Conservation (phyloP, 257 asterid species). For the Solanum piurae region DNA sequence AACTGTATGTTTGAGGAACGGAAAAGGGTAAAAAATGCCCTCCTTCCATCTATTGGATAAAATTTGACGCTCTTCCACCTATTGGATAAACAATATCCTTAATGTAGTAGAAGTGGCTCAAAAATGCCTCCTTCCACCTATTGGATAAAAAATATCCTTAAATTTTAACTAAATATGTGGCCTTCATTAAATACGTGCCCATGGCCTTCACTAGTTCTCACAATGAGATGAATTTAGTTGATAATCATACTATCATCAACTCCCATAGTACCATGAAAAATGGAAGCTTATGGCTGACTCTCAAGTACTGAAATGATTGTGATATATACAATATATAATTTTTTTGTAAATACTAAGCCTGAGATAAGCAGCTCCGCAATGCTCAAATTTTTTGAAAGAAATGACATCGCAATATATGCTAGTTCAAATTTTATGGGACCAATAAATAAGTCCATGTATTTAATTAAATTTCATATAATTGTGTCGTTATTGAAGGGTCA, state of each 20-base stretch:
- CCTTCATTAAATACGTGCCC: background rate
- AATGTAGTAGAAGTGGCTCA: background rate
- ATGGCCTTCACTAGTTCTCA: background rate
- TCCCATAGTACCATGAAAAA: background rate
- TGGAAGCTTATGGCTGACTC: background rate
- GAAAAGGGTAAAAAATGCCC: background rate
- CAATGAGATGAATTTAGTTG: background rate
- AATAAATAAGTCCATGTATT: background rate
- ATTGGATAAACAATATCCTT: background rate
- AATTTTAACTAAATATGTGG: background rate
- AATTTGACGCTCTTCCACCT: background rate
- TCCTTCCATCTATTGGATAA: background rate
- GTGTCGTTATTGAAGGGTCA: background rate
- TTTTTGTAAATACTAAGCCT: background rate
- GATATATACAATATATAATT: background rate
- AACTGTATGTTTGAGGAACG: background rate
- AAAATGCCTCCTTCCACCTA: background rate
- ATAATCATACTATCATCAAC: background rate
- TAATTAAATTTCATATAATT: background rate
- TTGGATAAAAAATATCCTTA: background rate
- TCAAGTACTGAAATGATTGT: background rate
- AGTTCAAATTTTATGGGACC: background rate
- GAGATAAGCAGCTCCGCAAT: background rate
- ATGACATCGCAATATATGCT: background rate
- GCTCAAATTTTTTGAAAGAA: background rate